A percentile compares a stretch with the other conserved stretches of the same genome.
Conservation (phyloP, 352 stramenopile species). For the Blastocystis sp. region DNA sequence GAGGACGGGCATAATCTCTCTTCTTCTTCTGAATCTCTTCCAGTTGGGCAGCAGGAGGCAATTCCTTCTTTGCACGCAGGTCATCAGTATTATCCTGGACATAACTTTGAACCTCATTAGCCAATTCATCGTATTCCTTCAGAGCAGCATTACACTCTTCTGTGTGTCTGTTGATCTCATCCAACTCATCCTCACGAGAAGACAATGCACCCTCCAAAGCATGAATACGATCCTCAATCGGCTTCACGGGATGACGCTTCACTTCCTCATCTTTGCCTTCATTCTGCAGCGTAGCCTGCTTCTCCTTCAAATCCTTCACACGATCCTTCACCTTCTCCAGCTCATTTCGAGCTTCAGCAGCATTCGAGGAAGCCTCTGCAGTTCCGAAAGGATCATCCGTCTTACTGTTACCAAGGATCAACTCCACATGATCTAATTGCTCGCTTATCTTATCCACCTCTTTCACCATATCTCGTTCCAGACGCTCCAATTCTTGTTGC, state of each 20-base stretch:
- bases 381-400: slow-evolving; percentile 33
- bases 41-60: slow-evolving; percentile 13
- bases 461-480: slow-evolving; percentile 55
- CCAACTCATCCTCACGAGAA: slow-evolving; percentile 11
- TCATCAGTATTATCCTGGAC: slow-evolving; percentile 53
- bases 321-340: slow-evolving; percentile 43
- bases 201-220: slow-evolving; percentile 4
- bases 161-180: slow-evolving; percentile 51
- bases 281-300: slow-evolving; percentile 23
- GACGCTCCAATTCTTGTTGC: slow-evolving; percentile 49
- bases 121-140: slow-evolving; percentile 54
- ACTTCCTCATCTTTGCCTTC: slow-evolving; percentile 46
- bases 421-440: slow-evolving; percentile 41
- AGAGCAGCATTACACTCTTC: slow-evolving; percentile 33
- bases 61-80: slow-evolving; percentile 45
- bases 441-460: slow-evolving; percentile 54
- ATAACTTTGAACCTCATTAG: slow-evolving; percentile 44
- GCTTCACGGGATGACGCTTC: slow-evolving; percentile 16
- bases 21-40: slow-evolving; percentile 48
- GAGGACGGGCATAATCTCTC: slow-evolving; percentile 16
- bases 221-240: slow-evolving; percentile 12
- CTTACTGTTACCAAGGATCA: slow-evolving; percentile 26
- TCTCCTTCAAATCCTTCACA: slow-evolving; percentile 40
- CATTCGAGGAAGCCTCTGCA: slow-evolving; percentile 16
- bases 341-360: slow-evolving; percentile 23